Evolutionary conservation across 495 filamentous ascomycete species (phyloP).

Genomic region (Aspergillus homomorphus): DNA sequence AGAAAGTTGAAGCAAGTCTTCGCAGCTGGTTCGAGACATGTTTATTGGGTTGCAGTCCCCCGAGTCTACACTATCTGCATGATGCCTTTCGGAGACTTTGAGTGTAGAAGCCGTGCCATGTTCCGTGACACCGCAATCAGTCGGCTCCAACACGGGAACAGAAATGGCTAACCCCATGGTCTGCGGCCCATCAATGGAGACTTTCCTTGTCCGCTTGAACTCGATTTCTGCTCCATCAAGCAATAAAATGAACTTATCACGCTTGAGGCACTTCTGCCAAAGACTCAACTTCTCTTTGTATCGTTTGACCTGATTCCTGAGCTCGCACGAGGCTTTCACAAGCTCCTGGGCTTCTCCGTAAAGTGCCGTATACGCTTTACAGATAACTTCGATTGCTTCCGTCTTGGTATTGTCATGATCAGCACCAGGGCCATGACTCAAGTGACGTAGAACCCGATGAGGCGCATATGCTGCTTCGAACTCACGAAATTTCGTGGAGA

Average conservation of each 20-base stretch:
- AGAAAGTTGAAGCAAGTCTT: neutral
- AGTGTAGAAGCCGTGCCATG: neutral
- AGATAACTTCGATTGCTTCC: constrained; percentile 16
- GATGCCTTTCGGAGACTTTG: neutral
- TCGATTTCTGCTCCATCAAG: constrained; percentile 25
- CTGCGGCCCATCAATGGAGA: neutral
- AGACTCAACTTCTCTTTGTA: constrained; percentile 39
- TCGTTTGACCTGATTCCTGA: constrained; percentile 31
- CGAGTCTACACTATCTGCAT: neutral
- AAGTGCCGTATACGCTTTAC: constrained; percentile 32
- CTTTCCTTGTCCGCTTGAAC: constrained; percentile 25
- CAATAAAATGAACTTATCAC: constrained; percentile 30
- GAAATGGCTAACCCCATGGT: neutral
- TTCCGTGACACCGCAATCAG: neutral
- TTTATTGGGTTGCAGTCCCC: neutral
- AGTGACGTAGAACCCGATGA: constrained; percentile 16
- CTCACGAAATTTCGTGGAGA: constrained; percentile 7
- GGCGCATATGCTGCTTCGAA: constrained; percentile 34
- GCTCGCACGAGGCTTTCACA: constrained; percentile 21
- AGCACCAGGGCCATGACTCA: neutral
- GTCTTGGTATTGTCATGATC: neutral
- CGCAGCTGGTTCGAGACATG: neutral
- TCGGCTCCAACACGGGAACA: neutral
- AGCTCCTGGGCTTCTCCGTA: constrained; percentile 31
- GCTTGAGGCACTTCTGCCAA: constrained; percentile 31